Conservation (phyloP, 2,329 filamentous ascomycete species). For the Orbilia javanica region DNA sequence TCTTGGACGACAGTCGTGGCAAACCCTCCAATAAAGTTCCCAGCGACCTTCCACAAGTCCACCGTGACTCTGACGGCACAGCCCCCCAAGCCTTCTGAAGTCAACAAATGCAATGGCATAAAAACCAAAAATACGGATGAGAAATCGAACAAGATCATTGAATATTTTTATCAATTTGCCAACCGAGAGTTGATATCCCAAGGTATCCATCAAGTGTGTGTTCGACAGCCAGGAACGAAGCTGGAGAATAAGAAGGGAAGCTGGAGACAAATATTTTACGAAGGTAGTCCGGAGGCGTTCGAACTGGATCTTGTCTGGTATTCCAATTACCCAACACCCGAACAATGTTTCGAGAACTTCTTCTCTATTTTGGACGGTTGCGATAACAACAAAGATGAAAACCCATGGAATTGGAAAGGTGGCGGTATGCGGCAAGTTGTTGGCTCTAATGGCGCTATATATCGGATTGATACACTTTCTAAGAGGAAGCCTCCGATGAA, state of each 20-base stretch:
- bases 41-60: neutral
- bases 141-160: neutral
- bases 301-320: slow-evolving; percentile 6
- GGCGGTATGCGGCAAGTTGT: neutral
- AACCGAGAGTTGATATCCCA: neutral
- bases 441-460: neutral
- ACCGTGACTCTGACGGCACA: neutral
- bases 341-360: slow-evolving; percentile 22
- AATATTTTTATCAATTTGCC: slow-evolving; percentile 18
- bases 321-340: neutral
- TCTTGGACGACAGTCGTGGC: neutral
- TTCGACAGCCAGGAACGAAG: neutral
- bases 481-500: neutral
- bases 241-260: neutral
- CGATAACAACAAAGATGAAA: neutral
- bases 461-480: slow-evolving; percentile 12
- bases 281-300: slow-evolving; percentile 23
- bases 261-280: slow-evolving; percentile 21
- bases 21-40: neutral
- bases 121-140: neutral
- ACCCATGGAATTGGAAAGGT: slow-evolving; percentile 6
- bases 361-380: slow-evolving; percentile 1
- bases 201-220: slow-evolving; percentile 22
- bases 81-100: neutral
- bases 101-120: neutral